A percentile compares a stretch with the other conserved stretches of the same genome.
These are phyloP conservation scores for Amphirosellinia nigrospora DNA, from an alignment of 495 filamentous ascomycete species.

Conservation along the genomic window DNA sequence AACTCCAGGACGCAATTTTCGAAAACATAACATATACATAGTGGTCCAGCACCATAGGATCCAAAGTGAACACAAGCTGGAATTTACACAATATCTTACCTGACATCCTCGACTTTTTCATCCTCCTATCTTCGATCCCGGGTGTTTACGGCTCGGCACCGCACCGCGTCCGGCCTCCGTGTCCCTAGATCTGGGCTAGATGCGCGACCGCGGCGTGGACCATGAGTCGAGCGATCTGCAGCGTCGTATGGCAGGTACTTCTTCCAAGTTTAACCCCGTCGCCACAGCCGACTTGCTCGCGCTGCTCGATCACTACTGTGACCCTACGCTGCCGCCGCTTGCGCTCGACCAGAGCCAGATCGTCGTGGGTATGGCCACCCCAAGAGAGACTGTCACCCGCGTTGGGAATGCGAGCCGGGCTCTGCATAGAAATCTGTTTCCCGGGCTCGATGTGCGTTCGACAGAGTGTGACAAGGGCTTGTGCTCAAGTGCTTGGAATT, in stretches of 20 bases:
- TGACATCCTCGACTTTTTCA: slow-evolving; percentile 61
- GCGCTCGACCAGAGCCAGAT: not conserved
- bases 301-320: not conserved
- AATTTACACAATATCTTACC: slow-evolving; percentile 53
- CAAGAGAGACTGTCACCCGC: not conserved
- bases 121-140: not conserved
- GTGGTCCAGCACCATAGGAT: slow-evolving; percentile 38
- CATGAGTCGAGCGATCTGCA: not conserved
- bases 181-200: not conserved
- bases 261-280: not conserved
- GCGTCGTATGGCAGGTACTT: not conserved
- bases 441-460: too few relatives aligned
- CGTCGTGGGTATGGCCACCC: not conserved
- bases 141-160: not conserved
- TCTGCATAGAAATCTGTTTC: too few relatives aligned
- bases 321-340: not conserved
- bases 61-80: slow-evolving; percentile 52
- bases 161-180: not conserved
- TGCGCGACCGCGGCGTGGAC: not conserved
- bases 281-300: not conserved
- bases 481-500: too few relatives aligned
- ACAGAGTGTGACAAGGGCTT: too few relatives aligned
- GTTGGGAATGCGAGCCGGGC: too few relatives aligned
- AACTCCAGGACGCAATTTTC: slow-evolving; percentile 46
- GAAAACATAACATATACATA: slow-evolving; percentile 52